Evolutionary conservation across 768 basidiomycete genomes (phyloP).

Genomic region (Sutorius australiensis): DNA sequence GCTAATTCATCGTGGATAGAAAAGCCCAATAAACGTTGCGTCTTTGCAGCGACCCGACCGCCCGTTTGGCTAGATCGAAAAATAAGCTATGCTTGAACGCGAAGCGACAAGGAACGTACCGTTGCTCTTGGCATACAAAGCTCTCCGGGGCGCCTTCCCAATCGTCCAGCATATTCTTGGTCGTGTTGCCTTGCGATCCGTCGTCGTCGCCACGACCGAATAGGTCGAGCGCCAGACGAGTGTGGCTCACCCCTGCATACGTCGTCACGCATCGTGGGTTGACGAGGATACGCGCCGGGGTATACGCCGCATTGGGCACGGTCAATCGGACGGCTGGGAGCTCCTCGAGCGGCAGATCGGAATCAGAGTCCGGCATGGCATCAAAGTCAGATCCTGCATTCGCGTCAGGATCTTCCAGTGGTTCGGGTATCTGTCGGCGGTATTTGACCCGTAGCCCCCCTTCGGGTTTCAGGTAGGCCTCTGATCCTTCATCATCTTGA

Average conservation of each 20-base stretch:
- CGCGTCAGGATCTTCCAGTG: conserved; percentile 58
- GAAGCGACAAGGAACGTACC: conserved; percentile 38
- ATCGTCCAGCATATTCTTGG: conserved; percentile 84
- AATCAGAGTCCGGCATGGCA: conserved; percentile 71
- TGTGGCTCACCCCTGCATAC: conserved; percentile 96
- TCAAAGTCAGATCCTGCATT: conserved; percentile 88
- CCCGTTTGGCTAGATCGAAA: conserved; percentile 63
- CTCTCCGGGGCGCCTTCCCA: conserved; percentile 97
- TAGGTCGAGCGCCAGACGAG: conserved; percentile 90
- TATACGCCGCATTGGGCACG: conserved; percentile 86
- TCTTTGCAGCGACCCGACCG: conserved; percentile 85
- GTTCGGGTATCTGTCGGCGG: conserved; percentile 28
- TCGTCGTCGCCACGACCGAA: conserved; percentile 79
- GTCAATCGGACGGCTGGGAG: conserved; percentile 41
- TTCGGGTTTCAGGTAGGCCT: conserved; percentile 13
- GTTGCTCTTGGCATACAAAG: conserved; percentile 97
- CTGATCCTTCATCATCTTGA: conserved; percentile 44
- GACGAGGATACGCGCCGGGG: conserved; percentile 86
- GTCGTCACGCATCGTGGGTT: conserved; percentile 97
- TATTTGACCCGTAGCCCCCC: conserved; percentile 30
- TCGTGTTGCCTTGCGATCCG: conserved; percentile 39
- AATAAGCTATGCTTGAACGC: neutral
- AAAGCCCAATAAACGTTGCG: conserved; percentile 79
- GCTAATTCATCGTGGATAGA: conserved; percentile 73
- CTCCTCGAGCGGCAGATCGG: conserved; percentile 38